Percentiles rank a stretch among this genome's conserved stretches.
Evolutionary conservation across 768 basidiomycete species (phyloP).

Genomic region (Boletus pseudopeckii): DNA sequence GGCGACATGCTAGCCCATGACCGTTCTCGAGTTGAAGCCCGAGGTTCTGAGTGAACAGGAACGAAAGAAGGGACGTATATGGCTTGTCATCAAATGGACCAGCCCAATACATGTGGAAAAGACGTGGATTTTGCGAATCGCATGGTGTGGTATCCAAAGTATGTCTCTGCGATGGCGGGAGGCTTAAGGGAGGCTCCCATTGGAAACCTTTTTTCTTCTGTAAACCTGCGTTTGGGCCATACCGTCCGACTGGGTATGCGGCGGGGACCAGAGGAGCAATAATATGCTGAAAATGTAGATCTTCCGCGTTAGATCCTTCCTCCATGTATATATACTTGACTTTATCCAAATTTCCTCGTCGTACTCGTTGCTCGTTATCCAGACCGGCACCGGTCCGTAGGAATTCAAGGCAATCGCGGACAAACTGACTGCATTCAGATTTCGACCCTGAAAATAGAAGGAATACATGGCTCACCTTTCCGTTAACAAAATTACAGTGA

Average conservation of each 20-base stretch:
- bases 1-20: slow-evolving; percentile 56
- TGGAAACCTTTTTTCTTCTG: slow-evolving; percentile 53
- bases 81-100: slow-evolving; percentile 97
- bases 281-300: slow-evolving; percentile 3
- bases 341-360: slow-evolving; percentile 68
- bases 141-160: slow-evolving; percentile 52
- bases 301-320: slow-evolving; percentile 21
- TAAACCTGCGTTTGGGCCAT: slow-evolving; percentile 54
- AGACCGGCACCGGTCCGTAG: slow-evolving; percentile 81
- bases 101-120: slow-evolving; percentile 98
- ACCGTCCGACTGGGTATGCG: slow-evolving; percentile 26
- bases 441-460: background rate
- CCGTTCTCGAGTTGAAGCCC: slow-evolving; percentile 58
- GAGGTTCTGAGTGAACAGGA: slow-evolving; percentile 90
- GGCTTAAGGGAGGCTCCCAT: slow-evolving; percentile 53
- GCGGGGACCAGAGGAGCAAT: slow-evolving; percentile 21
- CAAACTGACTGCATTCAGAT: slow-evolving; percentile 52
- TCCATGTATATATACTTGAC: slow-evolving; percentile 85
- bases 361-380: slow-evolving; percentile 69
- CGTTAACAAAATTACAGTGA: slow-evolving; percentile 76
- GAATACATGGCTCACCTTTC: slow-evolving; percentile 48
- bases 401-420: slow-evolving; percentile 93
- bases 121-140: slow-evolving; percentile 69
- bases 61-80: slow-evolving; percentile 87
- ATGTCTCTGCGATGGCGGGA: slow-evolving; percentile 45